Evolutionary conservation across 2,329 filamentous ascomycete species (phyloP), one percentile per base, ranked within the genome.

Genomic region (Alternaria alternata): DNA sequence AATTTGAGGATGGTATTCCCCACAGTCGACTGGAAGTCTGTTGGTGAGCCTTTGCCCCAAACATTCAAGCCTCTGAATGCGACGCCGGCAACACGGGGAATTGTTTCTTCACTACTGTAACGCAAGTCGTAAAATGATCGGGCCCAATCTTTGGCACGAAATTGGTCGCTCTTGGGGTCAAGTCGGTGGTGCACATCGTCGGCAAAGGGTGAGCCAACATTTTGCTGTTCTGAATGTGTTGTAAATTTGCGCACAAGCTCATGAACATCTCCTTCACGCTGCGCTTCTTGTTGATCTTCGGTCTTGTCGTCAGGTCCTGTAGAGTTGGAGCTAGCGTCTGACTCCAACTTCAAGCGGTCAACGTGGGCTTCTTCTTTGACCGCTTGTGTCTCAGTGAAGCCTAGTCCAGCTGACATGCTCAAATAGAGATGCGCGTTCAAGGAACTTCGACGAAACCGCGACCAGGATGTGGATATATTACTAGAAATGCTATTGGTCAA

Each of bases 11-110:
- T 72, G 4, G 86, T 78, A 1, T 87, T 88, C 1, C 82, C 85
- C 2, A 93, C 87, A 3, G 86, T 91, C 53, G 87, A 82, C 69
- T 93, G 90, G 2, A 91, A 82, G 62, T 91, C 88, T 18, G 92
- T 77, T 0, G 88, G 87, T 1, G 85, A 83, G 0, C 89, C 89
- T 0, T 86, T 87, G 0, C 90, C 90, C 14, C 83, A 88, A 0
- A 92, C 88, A 56, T 85, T 85, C 44, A 92, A 82, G 51, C 89
- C 82, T 61, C 85, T 85, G 77, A 88, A 91, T 1, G 85, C 84
- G 5, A 92, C 81, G 7, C 89, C 89, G 0, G 88, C 85, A 4
- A 81, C 80, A 62, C 80, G 83, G 57, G 80, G 75, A 46, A 88
- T 78, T 0, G 85, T 83, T 54, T 88, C 84, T 26, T 70, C 68